A percentile compares a stretch with the other conserved stretches of the same genome.
These are phyloP conservation scores for Diplocarpon mali DNA, from an alignment of 2,329 filamentous ascomycete species.

Conservation along the genomic window DNA sequence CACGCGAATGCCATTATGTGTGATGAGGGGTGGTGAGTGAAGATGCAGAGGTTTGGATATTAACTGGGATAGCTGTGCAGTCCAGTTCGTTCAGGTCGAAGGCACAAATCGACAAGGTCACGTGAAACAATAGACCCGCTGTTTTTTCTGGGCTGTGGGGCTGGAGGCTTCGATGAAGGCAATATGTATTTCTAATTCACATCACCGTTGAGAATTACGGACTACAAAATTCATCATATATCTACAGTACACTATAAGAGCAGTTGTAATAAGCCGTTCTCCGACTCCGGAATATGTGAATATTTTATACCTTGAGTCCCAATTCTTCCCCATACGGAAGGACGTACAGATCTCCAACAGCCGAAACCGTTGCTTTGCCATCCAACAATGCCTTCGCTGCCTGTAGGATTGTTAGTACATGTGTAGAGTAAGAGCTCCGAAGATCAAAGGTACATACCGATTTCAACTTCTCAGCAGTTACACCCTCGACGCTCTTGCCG, in stretches of 20 bases:
- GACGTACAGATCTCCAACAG: slow-evolving; percentile 82
- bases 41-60: slow-evolving; percentile 11
- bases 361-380: slow-evolving; percentile 77
- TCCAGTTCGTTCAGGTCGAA: neutral
- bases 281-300: slow-evolving; percentile 21
- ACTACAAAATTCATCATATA: slow-evolving; percentile 21
- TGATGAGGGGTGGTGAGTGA: slow-evolving; percentile 17
- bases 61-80: slow-evolving; percentile 13
- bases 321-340: slow-evolving; percentile 91
- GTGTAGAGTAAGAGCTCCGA: neutral
- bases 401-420: slow-evolving; percentile 38
- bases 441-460: slow-evolving; percentile 46
- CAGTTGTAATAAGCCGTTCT: slow-evolving; percentile 27
- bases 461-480: slow-evolving; percentile 77
- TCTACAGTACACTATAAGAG: slow-evolving; percentile 29
- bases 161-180: too few relatives aligned
- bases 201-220: neutral
- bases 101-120: neutral
- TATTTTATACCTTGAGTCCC: slow-evolving; percentile 78
- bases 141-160: too few relatives aligned
- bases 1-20: slow-evolving; percentile 80
- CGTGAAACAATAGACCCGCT: slow-evolving; percentile 2
- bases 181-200: too few relatives aligned
- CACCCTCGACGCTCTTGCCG: slow-evolving; percentile 66
- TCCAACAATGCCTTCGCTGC: slow-evolving; percentile 80